phyloP scores from a whole-genome alignment of 176 grass and related monocot genomes.

The Tillandsia fasciculata region DNA sequence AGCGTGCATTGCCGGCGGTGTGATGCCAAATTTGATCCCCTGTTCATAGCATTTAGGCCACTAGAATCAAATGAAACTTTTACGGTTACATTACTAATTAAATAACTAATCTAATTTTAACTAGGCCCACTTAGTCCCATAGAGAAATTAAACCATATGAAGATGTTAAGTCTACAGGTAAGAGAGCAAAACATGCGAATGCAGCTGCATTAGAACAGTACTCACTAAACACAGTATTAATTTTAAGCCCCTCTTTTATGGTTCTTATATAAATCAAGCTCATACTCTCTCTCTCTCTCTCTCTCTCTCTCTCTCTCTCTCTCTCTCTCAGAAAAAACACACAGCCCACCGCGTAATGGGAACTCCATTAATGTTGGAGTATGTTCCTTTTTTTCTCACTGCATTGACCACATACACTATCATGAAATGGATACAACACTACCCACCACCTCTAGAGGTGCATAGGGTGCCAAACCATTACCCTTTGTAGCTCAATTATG shows the following conservation, averaged over 20 bases:
- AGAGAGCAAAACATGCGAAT: too few species aligned
- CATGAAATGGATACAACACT: not conserved
- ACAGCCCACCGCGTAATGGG: not conserved
- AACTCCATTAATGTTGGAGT: not conserved
- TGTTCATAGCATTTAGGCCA: not conserved
- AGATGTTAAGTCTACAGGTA: too few species aligned
- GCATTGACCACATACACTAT: not conserved
- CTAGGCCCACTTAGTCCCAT: not conserved
- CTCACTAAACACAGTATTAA: too few species aligned
- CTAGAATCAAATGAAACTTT: not conserved
- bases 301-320: too few species aligned
- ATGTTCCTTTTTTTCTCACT: not conserved
- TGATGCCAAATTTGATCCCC: not conserved
- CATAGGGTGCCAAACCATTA: not conserved
- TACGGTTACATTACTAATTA: not conserved
- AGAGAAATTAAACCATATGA: not conserved
- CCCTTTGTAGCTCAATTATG: conserved; percentile 2
- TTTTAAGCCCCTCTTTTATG: too few species aligned
- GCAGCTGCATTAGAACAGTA: too few species aligned
- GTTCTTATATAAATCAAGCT: too few species aligned
- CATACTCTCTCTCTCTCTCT: too few species aligned
- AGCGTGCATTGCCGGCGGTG: not conserved
- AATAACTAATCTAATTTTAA: not conserved
- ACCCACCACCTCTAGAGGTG: not conserved
- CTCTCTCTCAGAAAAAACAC: too few species aligned